Evolutionary conservation across 257 asterid species (phyloP).

Genomic region (Pogostemon cablin): DNA sequence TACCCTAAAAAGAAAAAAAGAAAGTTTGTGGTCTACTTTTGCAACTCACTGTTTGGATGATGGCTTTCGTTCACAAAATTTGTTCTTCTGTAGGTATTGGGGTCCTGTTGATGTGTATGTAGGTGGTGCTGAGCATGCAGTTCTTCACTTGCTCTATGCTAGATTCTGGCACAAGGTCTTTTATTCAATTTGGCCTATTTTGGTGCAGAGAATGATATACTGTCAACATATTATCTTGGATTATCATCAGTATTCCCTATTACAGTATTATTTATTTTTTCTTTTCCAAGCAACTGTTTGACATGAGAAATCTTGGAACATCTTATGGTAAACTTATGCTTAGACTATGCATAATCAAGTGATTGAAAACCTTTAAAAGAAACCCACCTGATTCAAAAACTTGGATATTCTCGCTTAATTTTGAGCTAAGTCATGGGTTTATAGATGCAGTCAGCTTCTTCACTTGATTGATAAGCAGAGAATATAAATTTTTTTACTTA

Average conservation of each 20-base stretch:
- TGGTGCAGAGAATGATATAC: slow-evolving; percentile 4
- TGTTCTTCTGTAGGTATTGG: slow-evolving; percentile 75
- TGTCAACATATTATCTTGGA: slow-evolving; percentile 6
- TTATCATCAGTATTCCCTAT: slow-evolving; percentile 10
- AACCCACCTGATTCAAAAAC: not conserved
- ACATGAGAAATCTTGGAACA: slow-evolving; percentile 19
- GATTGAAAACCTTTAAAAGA: not conserved
- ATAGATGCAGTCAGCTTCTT: slow-evolving; percentile 17
- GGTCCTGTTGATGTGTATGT: slow-evolving; percentile 97
- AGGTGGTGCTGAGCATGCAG: slow-evolving; percentile 99
- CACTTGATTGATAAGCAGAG: not conserved
- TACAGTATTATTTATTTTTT: slow-evolving; percentile 12
- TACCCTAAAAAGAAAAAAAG: not conserved
- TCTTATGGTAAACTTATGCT: slow-evolving; percentile 15
- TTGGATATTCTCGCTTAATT: slow-evolving; percentile 4
- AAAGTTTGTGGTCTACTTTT: slow-evolving; percentile 8
- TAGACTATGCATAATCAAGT: not conserved
- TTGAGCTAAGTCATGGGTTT: slow-evolving; percentile 12
- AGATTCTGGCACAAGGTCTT: slow-evolving; percentile 99
- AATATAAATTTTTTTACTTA: not conserved
- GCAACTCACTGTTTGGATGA: slow-evolving; percentile 7
- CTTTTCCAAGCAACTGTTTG: not conserved
- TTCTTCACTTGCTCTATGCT: slow-evolving; percentile 98
- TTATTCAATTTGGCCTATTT: slow-evolving; percentile 20
- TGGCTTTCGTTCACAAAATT: slow-evolving; percentile 19